Base-by-base conservation (phyloP, 2,329 filamentous ascomycete species). In the Ceratocystis ficicola region DNA sequence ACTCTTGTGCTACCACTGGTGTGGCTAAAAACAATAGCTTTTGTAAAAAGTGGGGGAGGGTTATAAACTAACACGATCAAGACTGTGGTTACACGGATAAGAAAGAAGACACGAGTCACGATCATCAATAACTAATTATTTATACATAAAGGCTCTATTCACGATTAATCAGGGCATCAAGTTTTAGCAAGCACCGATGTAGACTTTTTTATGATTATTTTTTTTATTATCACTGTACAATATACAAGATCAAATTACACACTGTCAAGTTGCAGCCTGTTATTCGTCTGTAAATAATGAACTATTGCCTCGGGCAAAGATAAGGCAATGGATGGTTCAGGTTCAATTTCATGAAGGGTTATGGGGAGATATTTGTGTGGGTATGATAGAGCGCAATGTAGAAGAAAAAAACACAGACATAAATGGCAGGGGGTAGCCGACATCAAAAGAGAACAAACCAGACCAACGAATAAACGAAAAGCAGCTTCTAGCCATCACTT, bases 161-260 rank as follows among this genome's bases (percentile, higher is more conserved):
- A 41, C 36, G 3, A 41, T 41, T 41, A 12, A 5, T 15, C 36
- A 41, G 3, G 36, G 10, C 36, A 41, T 41, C 36, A 10, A 41
- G 3, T 41, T 10, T 15, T 12, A 22, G 20, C 3, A 15, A 17
- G 7, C 7, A 12, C 25, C 6, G 0, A 28, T 3, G 10, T 28
- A 52, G 48, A 25, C 5, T 6, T 15, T 52, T 15, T 41, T 15
- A 15, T 15, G 36, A 3, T 25, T 52, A 25, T 15, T 25, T 25
- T 52, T 52, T 50, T 52, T 52, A 52, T 52, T 52, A 28, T 52
- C 48, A 52, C 15, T 52, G 48, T 52, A 52, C 48, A 41, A 52
- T 52, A 25, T 25, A 52, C 48, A 52, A 5, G 48, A 25, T 28
- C 20, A 52, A 52, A 52, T 52, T 15, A 52, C 48, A 12, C 20